Evolutionary conservation across 2,329 filamentous ascomycete genomes (phyloP), one percentile per base, ranked within the genome.

Genomic region (Trichoderma brevicompactum): DNA sequence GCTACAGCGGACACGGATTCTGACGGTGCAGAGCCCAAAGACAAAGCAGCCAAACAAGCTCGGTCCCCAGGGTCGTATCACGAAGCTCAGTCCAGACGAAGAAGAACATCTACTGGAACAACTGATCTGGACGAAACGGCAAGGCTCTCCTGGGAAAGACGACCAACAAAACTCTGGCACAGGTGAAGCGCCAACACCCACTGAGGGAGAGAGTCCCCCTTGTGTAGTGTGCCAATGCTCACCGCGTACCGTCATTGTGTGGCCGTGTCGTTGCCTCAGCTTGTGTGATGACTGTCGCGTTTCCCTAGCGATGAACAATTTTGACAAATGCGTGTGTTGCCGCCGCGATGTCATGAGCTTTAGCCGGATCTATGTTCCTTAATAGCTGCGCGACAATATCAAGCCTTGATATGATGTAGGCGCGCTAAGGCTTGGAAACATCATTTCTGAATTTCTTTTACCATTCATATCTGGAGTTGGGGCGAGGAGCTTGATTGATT

Each of bases 221-320:
- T 99, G 95, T 73, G 95, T 98, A 0, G 92, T 99, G 5, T 99
- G 95, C 74, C 94, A 98, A 76, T 88, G 88, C 63, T 85, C 86
- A n/a, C 88, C 93, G 3, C 85, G 95, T 17, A 96, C 92, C 7
- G 91, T 98, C 67, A 91, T 99, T 63, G 90, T 97, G 2, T 98
- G 95, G 95, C 95, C 95, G 0, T 99, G 95, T 75, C 91, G 95
- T 2, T 99, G 95, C 75, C 83, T 99, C 65, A 94, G 92, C 70
- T 83, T 98, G 12, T 98, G 95, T 75, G 95, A 99, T 76, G 95
- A 98, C 70, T 98, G 95, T 75, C 85, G 95, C 38, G 91, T 98
- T 41, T 94, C 92, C 49, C 83, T 98, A 68, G 95, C 95, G 3
- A 94, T 96, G 88, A 96, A 97, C 76, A 98, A 98, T 76, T 98